Percentiles rank a stretch among this genome's conserved stretches.
These are phyloP conservation scores for Saturnispora quitensis DNA, from an alignment of 805 yeast genomes.

Conservation along the genomic window DNA sequence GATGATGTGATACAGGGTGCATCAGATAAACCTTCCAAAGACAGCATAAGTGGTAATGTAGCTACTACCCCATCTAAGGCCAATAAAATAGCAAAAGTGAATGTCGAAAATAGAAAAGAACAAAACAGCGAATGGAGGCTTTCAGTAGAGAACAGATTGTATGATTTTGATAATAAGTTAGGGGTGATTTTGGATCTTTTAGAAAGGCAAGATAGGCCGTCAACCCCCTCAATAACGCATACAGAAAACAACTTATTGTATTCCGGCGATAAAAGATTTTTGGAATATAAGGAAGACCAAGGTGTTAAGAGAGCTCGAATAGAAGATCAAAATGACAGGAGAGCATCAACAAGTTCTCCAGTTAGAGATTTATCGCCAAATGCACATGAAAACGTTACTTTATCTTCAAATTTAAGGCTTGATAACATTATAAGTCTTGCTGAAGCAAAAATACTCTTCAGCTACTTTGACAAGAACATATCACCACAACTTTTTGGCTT, in stretches of 20 bases:
- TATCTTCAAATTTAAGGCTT: slow-evolving; percentile 5
- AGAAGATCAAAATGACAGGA: neutral
- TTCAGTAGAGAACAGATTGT: slow-evolving; percentile 31
- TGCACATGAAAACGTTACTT: neutral
- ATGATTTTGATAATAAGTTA: slow-evolving; percentile 32
- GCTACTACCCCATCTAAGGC: neutral
- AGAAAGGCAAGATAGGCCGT: slow-evolving; percentile 17
- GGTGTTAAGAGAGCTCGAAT: neutral
- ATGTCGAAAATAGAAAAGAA: neutral
- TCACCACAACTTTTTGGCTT: slow-evolving; percentile 62
- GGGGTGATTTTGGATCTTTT: slow-evolving; percentile 30
- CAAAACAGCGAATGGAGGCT: slow-evolving; percentile 23
- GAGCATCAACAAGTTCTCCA: neutral
- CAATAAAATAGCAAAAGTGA: neutral
- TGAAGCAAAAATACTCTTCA: slow-evolving; percentile 39
- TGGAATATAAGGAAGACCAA: neutral
- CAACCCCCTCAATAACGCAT: neutral
- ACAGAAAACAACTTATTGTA: neutral
- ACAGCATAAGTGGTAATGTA: neutral
- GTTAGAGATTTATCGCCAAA: neutral
- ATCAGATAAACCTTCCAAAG: neutral
- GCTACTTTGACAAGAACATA: slow-evolving; percentile 44
- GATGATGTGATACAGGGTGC: neutral
- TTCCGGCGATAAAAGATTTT: neutral
- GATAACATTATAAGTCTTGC: slow-evolving; percentile 16